Evolutionary conservation across 2,329 filamentous ascomycete species (phyloP).

Genomic region (Penicillium expansum): DNA sequence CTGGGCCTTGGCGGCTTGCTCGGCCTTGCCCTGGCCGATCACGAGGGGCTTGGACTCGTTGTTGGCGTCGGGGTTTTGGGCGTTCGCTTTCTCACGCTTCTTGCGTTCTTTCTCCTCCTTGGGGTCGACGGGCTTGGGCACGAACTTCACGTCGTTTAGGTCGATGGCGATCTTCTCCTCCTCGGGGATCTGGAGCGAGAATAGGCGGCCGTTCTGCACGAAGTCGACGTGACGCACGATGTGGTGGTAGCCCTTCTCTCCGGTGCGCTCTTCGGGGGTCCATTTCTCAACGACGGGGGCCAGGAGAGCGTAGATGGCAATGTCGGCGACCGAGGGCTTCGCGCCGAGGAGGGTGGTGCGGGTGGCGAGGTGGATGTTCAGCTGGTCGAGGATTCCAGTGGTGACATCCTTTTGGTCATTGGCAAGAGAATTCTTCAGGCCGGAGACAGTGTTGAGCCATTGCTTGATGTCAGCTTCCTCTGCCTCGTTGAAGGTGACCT

Average conservation of each 20-base stretch:
- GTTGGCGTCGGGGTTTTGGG: constrained; percentile 27
- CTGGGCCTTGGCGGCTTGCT: constrained; percentile 45
- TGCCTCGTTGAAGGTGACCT: constrained; percentile 68
- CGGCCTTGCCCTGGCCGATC: constrained; percentile 39
- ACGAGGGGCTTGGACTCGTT: constrained; percentile 35
- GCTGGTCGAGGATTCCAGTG: constrained; percentile 66
- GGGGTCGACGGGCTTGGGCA: constrained; percentile 83
- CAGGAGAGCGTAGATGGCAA: constrained; percentile 76
- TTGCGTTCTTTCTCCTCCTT: constrained; percentile 95
- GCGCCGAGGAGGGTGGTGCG: constrained; percentile 84
- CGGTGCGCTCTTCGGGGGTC: constrained; percentile 82
- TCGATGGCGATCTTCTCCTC: constrained; percentile 77
- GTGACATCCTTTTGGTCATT: constrained; percentile 55
- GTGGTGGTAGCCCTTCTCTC: constrained; percentile 83
- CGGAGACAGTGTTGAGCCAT: constrained; percentile 77
- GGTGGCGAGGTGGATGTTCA: constrained; percentile 84
- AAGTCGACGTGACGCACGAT: constrained; percentile 91
- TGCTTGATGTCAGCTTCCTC: constrained; percentile 86
- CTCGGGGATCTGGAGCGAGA: constrained; percentile 67
- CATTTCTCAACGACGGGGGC: constrained; percentile 74
- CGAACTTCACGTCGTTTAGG: constrained; percentile 74
- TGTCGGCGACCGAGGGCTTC: constrained; percentile 85
- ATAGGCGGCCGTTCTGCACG: constrained; percentile 77
- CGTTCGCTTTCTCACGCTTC: constrained; percentile 83
- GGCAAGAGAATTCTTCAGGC: constrained; percentile 56